These are phyloP conservation scores for Fusarium nodosum DNA, from an alignment of 2,329 filamentous ascomycete genomes.

Conservation along the genomic window DNA sequence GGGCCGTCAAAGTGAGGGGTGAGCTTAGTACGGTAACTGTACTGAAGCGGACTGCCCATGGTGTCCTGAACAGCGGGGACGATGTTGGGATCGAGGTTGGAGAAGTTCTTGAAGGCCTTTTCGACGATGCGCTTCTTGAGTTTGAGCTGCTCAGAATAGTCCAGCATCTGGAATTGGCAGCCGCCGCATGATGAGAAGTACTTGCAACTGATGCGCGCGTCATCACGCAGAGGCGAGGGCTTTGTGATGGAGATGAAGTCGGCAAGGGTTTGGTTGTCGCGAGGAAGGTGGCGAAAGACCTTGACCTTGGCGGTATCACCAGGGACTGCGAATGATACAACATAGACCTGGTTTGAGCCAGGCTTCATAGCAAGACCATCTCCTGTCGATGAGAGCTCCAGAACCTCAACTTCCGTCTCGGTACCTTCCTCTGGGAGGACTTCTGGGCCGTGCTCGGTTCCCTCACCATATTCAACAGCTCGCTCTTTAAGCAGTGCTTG, in stretches of 20 bases:
- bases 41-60: conserved; percentile 90
- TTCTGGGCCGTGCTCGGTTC: conserved; percentile 51
- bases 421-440: conserved; percentile 74
- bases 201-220: conserved; percentile 80
- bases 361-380: conserved; percentile 86
- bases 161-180: conserved; percentile 98
- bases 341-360: conserved; percentile 76
- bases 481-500: conserved; percentile 65
- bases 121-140: conserved; percentile 90
- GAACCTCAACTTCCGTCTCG: conserved; percentile 85
- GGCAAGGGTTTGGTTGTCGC: conserved; percentile 78
- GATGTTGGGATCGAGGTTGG: conserved; percentile 79
- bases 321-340: conserved; percentile 89
- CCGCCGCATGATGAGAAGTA: conserved; percentile 92
- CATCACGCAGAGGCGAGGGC: conserved; percentile 81
- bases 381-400: conserved; percentile 88
- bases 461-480: conserved; percentile 48
- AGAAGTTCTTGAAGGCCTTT: conserved; percentile 93
- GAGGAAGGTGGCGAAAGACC: conserved; percentile 77
- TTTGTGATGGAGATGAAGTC: conserved; percentile 85
- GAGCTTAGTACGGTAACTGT: conserved; percentile 95
- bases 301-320: conserved; percentile 86
- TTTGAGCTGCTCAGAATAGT: conserved; percentile 85
- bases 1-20: conserved; percentile 95
- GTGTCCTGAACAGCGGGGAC: conserved; percentile 85